Conservation (phyloP, 2,329 filamentous ascomycete species). For the Fusarium verrucosum region DNA sequence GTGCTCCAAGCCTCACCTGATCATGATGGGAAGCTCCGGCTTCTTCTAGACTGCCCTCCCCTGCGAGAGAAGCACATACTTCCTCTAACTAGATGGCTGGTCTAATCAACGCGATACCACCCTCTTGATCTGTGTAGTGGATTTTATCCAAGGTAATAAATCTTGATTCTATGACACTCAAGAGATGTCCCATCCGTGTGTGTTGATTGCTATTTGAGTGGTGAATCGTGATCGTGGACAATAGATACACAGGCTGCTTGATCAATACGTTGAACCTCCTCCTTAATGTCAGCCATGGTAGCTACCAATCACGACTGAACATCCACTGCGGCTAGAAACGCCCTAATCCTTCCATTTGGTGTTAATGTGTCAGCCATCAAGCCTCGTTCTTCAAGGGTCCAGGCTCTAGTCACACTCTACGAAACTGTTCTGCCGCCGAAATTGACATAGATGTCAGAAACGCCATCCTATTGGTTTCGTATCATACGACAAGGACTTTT, state of each 20-base stretch:
- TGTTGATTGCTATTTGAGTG: neutral
- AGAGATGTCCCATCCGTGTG: neutral
- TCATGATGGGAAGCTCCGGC: neutral
- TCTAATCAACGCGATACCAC: neutral
- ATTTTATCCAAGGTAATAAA: neutral
- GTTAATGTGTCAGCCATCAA: neutral
- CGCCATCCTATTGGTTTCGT: neutral
- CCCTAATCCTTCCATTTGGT: neutral
- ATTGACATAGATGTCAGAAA: neutral
- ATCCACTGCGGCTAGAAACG: neutral
- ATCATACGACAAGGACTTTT: constrained; percentile 16
- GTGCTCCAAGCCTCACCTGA: constrained; percentile 3
- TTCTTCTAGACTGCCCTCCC: constrained; percentile 33
- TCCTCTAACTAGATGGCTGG: neutral
- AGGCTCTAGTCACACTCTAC: neutral
- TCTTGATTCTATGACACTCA: neutral
- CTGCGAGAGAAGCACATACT: too few species aligned
- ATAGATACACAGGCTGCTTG: neutral
- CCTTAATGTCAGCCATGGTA: too few species aligned
- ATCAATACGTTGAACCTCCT: neutral
- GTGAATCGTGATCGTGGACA: neutral
- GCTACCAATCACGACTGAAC: neutral
- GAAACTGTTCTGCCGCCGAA: constrained; percentile 6
- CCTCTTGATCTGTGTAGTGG: neutral
- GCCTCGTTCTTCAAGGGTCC: neutral